These are phyloP conservation scores for Brassica juncea DNA, from an alignment of 345 rosid genomes.

Conservation along the genomic window DNA sequence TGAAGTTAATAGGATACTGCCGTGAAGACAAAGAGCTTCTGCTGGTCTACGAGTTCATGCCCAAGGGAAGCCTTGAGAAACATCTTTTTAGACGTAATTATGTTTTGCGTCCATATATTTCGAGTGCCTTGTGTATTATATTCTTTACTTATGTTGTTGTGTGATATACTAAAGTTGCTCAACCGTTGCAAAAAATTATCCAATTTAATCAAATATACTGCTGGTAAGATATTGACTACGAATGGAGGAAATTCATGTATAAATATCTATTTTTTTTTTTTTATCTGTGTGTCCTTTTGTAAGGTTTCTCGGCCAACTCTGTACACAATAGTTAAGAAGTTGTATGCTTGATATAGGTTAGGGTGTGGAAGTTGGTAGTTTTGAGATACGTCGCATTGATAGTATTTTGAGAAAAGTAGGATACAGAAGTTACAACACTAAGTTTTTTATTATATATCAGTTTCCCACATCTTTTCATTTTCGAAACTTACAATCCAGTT, in stretches of 20 bases:
- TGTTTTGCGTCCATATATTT: neutral
- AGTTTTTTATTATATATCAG: no score
- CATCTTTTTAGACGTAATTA: slow-evolving; percentile 76
- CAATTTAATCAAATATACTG: neutral
- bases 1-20: slow-evolving; percentile 76
- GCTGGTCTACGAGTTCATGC: slow-evolving; percentile 83
- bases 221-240: neutral
- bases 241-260: no score
- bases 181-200: neutral
- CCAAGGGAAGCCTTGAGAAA: slow-evolving; percentile 73
- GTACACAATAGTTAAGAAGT: neutral
- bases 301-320: neutral
- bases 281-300: neutral
- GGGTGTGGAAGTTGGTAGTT: neutral
- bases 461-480: neutral
- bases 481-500: neutral
- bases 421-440: no score
- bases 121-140: neutral
- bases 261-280: no score
- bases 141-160: neutral
- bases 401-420: no score
- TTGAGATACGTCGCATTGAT: no score
- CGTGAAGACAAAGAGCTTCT: slow-evolving; percentile 72
- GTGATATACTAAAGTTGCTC: neutral
- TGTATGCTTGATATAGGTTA: neutral